phyloP scores from a whole-genome alignment of 805 yeast species.

The Candida argentea region DNA sequence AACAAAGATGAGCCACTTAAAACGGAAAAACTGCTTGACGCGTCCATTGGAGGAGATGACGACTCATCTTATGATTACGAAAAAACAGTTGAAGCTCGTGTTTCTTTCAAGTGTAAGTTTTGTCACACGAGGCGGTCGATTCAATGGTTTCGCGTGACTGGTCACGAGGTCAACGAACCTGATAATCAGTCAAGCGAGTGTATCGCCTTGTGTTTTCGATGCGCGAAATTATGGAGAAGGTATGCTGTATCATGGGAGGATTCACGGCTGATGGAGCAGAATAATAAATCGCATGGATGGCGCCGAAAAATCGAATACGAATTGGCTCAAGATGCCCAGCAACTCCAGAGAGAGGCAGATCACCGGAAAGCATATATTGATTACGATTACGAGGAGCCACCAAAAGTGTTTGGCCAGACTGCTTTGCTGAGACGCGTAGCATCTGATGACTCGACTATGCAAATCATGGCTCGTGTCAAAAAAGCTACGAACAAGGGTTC shows the following conservation, averaged over 20 bases:
- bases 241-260: constrained; percentile 84
- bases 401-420: no score
- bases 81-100: constrained; percentile 31
- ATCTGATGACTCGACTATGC: no score
- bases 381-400: no score
- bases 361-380: no score
- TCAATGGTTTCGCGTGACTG: constrained; percentile 68
- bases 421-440: no score
- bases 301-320: constrained; percentile 59
- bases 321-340: constrained; percentile 49
- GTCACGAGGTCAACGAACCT: constrained; percentile 23
- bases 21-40: constrained; percentile 8
- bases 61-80: constrained; percentile 60
- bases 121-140: constrained; percentile 49
- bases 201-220: constrained; percentile 67
- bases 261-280: constrained; percentile 56
- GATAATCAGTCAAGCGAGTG: constrained; percentile 11
- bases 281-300: constrained; percentile 41
- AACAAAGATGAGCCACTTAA: constrained; percentile 7
- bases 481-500: background rate
- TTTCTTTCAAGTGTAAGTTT: constrained; percentile 55
- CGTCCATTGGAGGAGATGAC: constrained; percentile 34
- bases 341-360: constrained; percentile 42
- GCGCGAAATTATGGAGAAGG: constrained; percentile 87
- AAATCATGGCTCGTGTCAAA: constrained; percentile 2